Conservation (phyloP, 345 rosid species). For the Salix dunnii region DNA sequence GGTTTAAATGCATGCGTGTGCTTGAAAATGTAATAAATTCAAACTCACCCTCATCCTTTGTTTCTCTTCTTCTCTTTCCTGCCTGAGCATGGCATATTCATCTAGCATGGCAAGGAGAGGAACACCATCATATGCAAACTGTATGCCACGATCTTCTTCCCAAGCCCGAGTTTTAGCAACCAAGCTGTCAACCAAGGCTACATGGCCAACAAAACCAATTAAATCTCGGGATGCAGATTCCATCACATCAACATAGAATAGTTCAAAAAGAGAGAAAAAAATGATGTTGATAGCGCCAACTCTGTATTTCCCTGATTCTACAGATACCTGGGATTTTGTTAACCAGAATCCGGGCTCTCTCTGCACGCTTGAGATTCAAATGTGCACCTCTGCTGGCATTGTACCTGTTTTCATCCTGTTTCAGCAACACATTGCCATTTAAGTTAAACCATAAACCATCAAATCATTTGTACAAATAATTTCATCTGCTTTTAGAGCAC, state of each 20-base stretch:
- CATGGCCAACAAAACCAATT: constrained; percentile 11
- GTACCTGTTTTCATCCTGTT: constrained; percentile 97
- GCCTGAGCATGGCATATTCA: constrained; percentile 88
- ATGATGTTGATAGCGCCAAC: background rate
- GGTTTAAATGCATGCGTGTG: background rate
- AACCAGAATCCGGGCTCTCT: constrained; percentile 84
- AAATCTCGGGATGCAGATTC: background rate
- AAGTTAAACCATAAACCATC: background rate
- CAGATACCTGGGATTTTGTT: constrained; percentile 90
- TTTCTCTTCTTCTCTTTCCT: constrained; percentile 94
- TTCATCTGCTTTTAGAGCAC: background rate
- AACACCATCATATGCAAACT: constrained; percentile 84
- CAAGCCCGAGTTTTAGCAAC: constrained; percentile 79
- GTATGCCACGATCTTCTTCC: constrained; percentile 68
- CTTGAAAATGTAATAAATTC: background rate
- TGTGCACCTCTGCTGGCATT: constrained; percentile 97
- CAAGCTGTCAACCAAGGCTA: constrained; percentile 80
- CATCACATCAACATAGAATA: background rate
- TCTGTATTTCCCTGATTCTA: background rate
- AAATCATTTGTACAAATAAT: background rate
- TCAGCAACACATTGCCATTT: constrained; percentile 11
- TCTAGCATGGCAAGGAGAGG: constrained; percentile 93
- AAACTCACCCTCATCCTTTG: constrained; percentile 64
- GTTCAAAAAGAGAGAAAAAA: background rate
- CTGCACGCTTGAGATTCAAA: constrained; percentile 98